Percentiles rank a stretch among this genome's conserved stretches.
These are phyloP conservation scores for Blepharisma stoltei DNA, from an alignment of 73 alveolate species.

Conservation along the genomic window DNA sequence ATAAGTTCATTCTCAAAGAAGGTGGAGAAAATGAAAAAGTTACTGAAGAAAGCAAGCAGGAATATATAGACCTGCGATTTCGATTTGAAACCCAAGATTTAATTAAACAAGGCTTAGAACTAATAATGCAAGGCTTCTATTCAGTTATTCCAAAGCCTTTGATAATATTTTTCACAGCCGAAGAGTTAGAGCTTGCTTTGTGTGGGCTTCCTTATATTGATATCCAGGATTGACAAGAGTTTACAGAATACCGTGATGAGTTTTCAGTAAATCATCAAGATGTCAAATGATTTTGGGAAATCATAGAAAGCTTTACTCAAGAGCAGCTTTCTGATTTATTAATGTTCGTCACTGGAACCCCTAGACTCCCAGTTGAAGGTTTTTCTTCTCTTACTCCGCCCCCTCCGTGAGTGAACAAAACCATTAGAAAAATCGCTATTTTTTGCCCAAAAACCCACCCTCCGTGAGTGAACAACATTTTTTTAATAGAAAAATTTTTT, in stretches of 20 bases:
- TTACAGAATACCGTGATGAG: slow-evolving; percentile 79
- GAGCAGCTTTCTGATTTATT: slow-evolving; percentile 75
- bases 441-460: too few relatives aligned
- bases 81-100: neutral
- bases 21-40: neutral
- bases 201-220: slow-evolving; percentile 76
- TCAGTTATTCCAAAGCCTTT: slow-evolving; percentile 60
- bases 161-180: slow-evolving; percentile 48
- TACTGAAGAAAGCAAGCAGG: neutral
- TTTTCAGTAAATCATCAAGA: slow-evolving; percentile 57
- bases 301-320: slow-evolving; percentile 54
- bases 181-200: slow-evolving; percentile 65
- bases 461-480: too few relatives aligned
- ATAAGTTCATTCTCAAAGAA: neutral
- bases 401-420: too few relatives aligned
- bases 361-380: slow-evolving; percentile 92
- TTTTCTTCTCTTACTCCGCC: slow-evolving; percentile 58
- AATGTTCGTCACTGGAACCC: slow-evolving; percentile 91
- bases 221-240: slow-evolving; percentile 85
- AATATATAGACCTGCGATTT: neutral
- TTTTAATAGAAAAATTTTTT: too few relatives aligned
- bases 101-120: neutral
- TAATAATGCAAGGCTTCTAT: slow-evolving; percentile 48
- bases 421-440: too few relatives aligned
- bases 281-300: slow-evolving; percentile 94